A percentile compares a stretch with the other conserved stretches of the same genome.
Evolutionary conservation across 108 stramenopile genomes (phyloP).

Genomic region (Epipyxis sp.): DNA sequence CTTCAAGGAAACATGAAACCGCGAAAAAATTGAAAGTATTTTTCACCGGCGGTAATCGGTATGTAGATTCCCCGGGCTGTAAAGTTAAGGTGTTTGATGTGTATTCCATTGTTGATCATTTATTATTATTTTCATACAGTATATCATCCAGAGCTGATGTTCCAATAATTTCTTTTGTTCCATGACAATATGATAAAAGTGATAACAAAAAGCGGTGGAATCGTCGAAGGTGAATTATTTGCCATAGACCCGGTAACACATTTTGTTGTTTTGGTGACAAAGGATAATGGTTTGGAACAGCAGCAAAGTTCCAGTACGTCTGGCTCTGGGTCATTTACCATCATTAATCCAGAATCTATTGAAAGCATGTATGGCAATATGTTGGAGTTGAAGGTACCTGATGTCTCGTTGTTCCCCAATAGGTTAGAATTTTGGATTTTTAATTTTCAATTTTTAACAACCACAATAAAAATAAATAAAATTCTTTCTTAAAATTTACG

Average conservation of each 20-base stretch:
- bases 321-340: too few relatives aligned
- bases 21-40: too few relatives aligned
- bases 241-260: background rate
- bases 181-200: conserved; percentile 19
- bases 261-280: background rate
- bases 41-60: too few relatives aligned
- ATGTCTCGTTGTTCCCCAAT: background rate
- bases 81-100: too few relatives aligned
- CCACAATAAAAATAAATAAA: background rate
- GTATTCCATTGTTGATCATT: too few relatives aligned
- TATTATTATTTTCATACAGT: too few relatives aligned
- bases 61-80: too few relatives aligned
- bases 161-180: too few relatives aligned
- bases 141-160: too few relatives aligned
- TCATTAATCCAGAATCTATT: background rate
- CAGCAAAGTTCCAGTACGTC: too few relatives aligned
- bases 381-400: background rate
- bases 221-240: background rate
- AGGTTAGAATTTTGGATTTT: background rate
- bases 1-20: too few relatives aligned
- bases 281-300: background rate
- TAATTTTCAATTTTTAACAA: background rate
- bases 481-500: background rate
- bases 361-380: background rate
- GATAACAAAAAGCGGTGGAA: background rate